These are phyloP conservation scores for Davidsoniella virescens DNA, from an alignment of 2,329 filamentous ascomycete species.

Conservation along the genomic window DNA sequence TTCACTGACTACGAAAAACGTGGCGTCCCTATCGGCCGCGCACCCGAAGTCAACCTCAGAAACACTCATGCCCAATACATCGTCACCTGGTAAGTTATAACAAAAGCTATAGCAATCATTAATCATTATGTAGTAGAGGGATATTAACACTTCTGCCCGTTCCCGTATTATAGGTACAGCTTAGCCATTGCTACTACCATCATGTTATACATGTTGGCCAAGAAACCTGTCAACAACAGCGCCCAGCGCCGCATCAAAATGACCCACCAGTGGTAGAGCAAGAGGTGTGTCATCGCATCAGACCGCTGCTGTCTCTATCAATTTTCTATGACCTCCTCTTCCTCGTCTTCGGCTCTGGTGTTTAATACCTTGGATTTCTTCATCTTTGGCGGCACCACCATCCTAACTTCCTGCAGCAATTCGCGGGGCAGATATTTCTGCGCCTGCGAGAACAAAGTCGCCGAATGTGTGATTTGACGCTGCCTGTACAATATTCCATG, in stretches of 20 bases:
- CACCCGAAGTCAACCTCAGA: conserved; percentile 77
- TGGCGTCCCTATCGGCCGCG: conserved; percentile 76
- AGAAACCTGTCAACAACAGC: conserved; percentile 58
- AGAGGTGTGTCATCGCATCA: conserved; percentile 12
- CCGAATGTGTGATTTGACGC: conserved; percentile 53
- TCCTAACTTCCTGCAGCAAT: conserved; percentile 64
- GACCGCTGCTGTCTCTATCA: conserved; percentile 16
- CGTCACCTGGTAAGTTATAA: conserved; percentile 69
- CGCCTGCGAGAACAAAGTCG: conserved; percentile 73
- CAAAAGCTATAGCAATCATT: conserved; percentile 1
- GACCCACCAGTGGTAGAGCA: conserved; percentile 51
- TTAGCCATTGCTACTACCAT: conserved; percentile 70
- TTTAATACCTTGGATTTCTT: conserved; percentile 26
- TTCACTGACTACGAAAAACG: conserved; percentile 59
- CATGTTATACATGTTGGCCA: conserved; percentile 93
- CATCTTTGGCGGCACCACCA: conserved; percentile 39
- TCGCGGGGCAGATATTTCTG: conserved; percentile 69
- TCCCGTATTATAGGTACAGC: conserved; percentile 50
- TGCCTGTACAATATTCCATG: conserved; percentile 39
- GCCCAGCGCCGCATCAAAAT: conserved; percentile 57
- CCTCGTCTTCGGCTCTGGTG: conserved; percentile 28
- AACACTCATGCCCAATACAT: conserved; percentile 99
- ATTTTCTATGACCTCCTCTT: conserved; percentile 16
- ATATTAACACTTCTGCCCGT: background rate
- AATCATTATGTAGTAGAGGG: background rate